Evolutionary conservation across 306 rosid genomes (phyloP).

Genomic region (Prunus campanulata): DNA sequence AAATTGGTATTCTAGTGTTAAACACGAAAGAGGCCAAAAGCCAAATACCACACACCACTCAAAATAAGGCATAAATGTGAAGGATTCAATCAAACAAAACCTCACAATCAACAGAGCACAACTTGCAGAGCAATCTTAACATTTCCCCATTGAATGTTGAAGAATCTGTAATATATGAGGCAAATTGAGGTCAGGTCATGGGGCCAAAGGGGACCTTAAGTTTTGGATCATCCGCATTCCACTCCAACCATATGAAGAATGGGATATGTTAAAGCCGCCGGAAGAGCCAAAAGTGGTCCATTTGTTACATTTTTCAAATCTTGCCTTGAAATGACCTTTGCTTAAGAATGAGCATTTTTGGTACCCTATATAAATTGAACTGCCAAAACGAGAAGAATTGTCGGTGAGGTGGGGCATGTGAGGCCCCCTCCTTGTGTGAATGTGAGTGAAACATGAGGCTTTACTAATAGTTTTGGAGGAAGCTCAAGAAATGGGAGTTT

Average conservation of each 20-base stretch:
- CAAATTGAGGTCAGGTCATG: not conserved
- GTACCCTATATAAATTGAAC: not conserved
- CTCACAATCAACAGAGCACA: not conserved
- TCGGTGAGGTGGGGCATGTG: too few species aligned
- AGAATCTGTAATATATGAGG: not conserved
- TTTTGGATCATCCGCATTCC: not conserved
- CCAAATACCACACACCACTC: not conserved
- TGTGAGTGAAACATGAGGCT: too few species aligned
- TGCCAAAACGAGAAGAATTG: not conserved
- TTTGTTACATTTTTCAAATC: not conserved
- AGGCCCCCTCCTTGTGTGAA: too few species aligned
- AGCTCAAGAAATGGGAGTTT: too few species aligned
- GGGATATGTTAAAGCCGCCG: not conserved
- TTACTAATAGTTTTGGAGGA: too few species aligned
- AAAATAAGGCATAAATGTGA: not conserved
- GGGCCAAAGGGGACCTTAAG: not conserved
- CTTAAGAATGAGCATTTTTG: not conserved
- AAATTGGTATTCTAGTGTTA: too few species aligned
- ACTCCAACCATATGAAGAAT: not conserved
- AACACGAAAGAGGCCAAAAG: too few species aligned
- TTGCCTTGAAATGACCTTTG: not conserved
- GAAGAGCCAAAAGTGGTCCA: not conserved
- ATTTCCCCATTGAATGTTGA: not conserved
- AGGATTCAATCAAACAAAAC: slow-evolving; percentile 1
- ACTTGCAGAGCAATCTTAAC: not conserved